phyloP scores from a whole-genome alignment of 1,284 basidiomycete genomes.

The Puccinia horiana region DNA sequence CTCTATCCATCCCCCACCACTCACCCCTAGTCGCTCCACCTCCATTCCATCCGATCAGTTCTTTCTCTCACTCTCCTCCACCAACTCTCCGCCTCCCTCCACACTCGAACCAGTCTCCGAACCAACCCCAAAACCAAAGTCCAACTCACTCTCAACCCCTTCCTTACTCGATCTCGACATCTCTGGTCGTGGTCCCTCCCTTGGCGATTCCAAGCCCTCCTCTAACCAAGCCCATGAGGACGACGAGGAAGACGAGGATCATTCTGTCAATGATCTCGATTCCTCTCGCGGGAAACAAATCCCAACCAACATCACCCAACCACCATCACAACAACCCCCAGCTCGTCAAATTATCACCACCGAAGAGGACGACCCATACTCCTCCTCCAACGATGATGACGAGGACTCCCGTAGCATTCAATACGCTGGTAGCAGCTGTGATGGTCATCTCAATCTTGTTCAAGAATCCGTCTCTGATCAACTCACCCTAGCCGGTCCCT shows the following conservation, averaged over 20 bases:
- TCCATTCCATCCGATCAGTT: not conserved
- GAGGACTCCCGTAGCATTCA: slow-evolving; percentile 16
- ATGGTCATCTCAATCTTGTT: not conserved
- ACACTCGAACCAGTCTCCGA: not conserved
- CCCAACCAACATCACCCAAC: not conserved
- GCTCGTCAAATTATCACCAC: not conserved
- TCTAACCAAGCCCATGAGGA: not conserved
- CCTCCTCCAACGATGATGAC: not conserved
- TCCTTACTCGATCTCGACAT: slow-evolving; percentile 25
- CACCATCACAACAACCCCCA: not conserved
- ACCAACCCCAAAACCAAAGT: not conserved
- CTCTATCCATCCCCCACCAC: not conserved
- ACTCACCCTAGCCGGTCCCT: slow-evolving; percentile 11
- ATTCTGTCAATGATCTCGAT: not conserved
- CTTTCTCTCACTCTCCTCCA: not conserved
- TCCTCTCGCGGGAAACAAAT: not conserved
- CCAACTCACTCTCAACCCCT: not conserved
- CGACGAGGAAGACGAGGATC: not conserved
- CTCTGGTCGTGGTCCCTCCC: slow-evolving; percentile 20
- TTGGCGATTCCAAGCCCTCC: not conserved
- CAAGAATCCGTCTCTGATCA: not conserved
- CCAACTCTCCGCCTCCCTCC: not conserved
- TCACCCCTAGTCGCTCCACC: not conserved
- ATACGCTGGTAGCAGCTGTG: slow-evolving; percentile 22
- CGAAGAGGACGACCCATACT: slow-evolving; percentile 23